Evolutionary conservation across 805 yeast species (phyloP), one percentile per base, ranked within the genome.

Genomic region (Saturnispora ahearnii): DNA sequence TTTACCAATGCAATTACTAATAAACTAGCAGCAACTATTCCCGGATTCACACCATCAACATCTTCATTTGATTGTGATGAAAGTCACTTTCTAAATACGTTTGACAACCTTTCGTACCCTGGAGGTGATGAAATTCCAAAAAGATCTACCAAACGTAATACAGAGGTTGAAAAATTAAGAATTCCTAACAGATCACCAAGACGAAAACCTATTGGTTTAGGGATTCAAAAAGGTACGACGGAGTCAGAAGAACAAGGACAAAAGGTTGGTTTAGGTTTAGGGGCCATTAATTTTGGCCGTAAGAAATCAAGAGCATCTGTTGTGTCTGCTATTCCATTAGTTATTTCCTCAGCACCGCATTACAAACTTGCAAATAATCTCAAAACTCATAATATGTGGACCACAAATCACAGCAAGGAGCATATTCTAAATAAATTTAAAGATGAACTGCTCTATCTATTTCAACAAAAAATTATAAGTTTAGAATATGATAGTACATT

Each of bases 251-350:
- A 28, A n/a, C 29, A 11, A 21, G 33, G 21, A 2, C 31, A 26
- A 13, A 34, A 36, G 15, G 2, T 5, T 28, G 18, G 24, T 10
- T 31, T 13, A 8, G 40, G 40, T 30, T 67, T n/a, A 15, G 37
- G n/a, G 4, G 15, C 9, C n/a, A 34, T 13, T 4, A 34, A 7
- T 18, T 4, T 62, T 48, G 45, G 48, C 6, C 59, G 60, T 47
- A 65, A 57, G 49, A 60, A 63, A 8, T 64, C 69, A 3, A 56
- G 70, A 22, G 70, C 70, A 4, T 67, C 70, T 1, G 58, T 63
- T 2, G 56, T 60, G 2, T 61, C 67, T 13, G 71, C 68, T 2
- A 58, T 60, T 0, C 61, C 68, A 0, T 63, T 69, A 3, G 64
- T 66, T 13, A 57, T 67, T 6, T 62, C 69, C 1, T 66, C 70